Percentiles rank a stretch among this genome's conserved stretches.
These are phyloP conservation scores for Colletotrichum neosansevieriae DNA, from an alignment of 2,329 filamentous ascomycete species.

Conservation along the genomic window DNA sequence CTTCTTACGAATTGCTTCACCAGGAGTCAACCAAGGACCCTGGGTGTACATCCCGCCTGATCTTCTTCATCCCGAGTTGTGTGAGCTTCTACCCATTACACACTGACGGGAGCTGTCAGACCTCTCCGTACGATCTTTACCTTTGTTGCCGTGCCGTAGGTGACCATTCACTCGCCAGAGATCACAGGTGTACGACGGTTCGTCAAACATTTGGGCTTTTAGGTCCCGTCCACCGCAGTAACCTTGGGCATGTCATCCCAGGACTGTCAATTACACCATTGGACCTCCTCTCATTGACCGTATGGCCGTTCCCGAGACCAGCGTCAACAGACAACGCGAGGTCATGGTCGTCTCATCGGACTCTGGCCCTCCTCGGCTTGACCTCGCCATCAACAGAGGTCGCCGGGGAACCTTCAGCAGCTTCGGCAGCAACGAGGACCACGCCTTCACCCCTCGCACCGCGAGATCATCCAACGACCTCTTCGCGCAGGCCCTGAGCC, in stretches of 20 bases:
- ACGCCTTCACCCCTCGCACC: constrained; percentile 29
- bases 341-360: constrained; percentile 38
- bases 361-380: constrained; percentile 36
- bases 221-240: neutral
- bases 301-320: constrained; percentile 26
- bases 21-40: neutral
- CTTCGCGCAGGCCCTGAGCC: constrained; percentile 29
- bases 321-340: constrained; percentile 18
- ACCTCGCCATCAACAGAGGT: constrained; percentile 26
- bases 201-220: constrained; percentile 16
- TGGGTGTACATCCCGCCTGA: constrained; percentile 1
- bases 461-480: constrained; percentile 39
- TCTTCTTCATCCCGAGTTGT: neutral
- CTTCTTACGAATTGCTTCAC: neutral
- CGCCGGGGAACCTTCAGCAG: constrained; percentile 37
- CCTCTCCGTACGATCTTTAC: constrained; percentile 14
- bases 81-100: constrained; percentile 12
- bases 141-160: constrained; percentile 24
- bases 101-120: constrained; percentile 16
- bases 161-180: neutral
- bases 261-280: constrained; percentile 3
- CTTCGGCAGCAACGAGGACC: constrained; percentile 34
- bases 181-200: constrained; percentile 18
- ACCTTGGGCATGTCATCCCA: constrained; percentile 25
- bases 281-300: constrained; percentile 4